These are phyloP conservation scores for Peronospora farinosa DNA, from an alignment of 352 stramenopile species.

Conservation along the genomic window DNA sequence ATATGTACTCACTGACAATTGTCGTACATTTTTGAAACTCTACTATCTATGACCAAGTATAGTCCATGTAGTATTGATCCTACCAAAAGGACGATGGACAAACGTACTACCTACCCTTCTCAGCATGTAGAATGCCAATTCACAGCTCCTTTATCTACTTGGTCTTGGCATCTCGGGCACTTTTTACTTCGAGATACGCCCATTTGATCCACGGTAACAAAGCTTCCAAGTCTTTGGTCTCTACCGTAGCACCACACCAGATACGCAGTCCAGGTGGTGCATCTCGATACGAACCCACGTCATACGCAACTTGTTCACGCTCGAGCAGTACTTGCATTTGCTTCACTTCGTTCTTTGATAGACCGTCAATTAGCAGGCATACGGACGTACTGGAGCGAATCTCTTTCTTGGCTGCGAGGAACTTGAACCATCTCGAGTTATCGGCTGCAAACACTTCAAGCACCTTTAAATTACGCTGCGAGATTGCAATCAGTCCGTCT, in stretches of 20 bases:
- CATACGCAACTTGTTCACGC: slow-evolving; percentile 92
- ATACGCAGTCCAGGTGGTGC: slow-evolving; percentile 96
- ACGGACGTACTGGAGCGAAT: slow-evolving; percentile 96
- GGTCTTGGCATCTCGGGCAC: slow-evolving; percentile 20
- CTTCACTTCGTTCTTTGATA: slow-evolving; percentile 93
- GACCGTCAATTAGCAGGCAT: slow-evolving; percentile 92
- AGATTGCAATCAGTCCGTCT: slow-evolving; percentile 90
- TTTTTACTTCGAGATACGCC: slow-evolving; percentile 92
- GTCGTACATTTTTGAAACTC: no score
- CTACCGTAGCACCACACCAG: slow-evolving; percentile 99
- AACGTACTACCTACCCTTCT: slow-evolving; percentile 4
- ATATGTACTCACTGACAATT: not conserved
- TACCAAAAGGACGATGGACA: no score
- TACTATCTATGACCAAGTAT: no score
- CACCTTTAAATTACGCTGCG: slow-evolving; percentile 91
- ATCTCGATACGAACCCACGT: slow-evolving; percentile 98
- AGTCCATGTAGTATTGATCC: no score
- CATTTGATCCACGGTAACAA: slow-evolving; percentile 98
- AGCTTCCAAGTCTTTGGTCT: slow-evolving; percentile 95
- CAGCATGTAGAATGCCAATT: slow-evolving; percentile 22
- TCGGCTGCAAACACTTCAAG: slow-evolving; percentile 95
- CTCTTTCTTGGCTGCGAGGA: slow-evolving; percentile 91
- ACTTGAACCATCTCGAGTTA: slow-evolving; percentile 94
- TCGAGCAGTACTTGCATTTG: slow-evolving; percentile 94
- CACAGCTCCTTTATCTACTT: slow-evolving; percentile 14